Percentiles rank a stretch among this genome's conserved stretches.
Evolutionary conservation across 768 basidiomycete genomes (phyloP).

Genomic region (Kwoniella shandongensis): DNA sequence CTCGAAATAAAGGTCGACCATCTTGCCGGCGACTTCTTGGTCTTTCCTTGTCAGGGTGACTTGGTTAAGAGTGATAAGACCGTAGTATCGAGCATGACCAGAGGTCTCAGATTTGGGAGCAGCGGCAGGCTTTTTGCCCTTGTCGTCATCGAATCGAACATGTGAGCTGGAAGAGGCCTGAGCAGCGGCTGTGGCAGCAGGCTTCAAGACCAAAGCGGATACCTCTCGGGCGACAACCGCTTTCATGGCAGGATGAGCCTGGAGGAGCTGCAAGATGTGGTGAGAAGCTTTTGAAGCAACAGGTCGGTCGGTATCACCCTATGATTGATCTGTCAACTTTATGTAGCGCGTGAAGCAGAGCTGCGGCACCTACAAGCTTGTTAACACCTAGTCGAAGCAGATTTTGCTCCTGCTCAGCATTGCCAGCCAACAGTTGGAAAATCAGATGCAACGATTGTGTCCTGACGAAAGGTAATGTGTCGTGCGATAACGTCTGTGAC

Average conservation of each 20-base stretch:
- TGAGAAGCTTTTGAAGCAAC: constrained; percentile 88
- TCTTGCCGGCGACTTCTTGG: constrained; percentile 68
- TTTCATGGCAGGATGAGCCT: constrained; percentile 92
- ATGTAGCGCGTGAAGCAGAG: not conserved
- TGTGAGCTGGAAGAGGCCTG: constrained; percentile 46
- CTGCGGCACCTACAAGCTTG: constrained; percentile 69
- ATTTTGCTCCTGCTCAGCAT: constrained; percentile 98
- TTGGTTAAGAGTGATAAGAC: constrained; percentile 91
- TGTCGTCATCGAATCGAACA: constrained; percentile 56
- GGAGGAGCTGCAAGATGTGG: constrained; percentile 82
- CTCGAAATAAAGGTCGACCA: constrained; percentile 91
- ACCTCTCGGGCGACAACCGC: constrained; percentile 82
- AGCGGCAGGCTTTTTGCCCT: constrained; percentile 51
- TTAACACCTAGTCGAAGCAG: constrained; percentile 86
- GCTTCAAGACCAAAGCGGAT: constrained; percentile 71
- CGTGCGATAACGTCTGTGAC: constrained; percentile 70
- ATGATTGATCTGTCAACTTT: not conserved
- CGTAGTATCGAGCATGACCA: constrained; percentile 83
- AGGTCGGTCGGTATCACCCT: constrained; percentile 87
- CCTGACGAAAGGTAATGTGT: constrained; percentile 82
- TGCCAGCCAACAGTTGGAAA: constrained; percentile 75
- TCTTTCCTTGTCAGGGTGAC: constrained; percentile 70
- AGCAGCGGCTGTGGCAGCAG: constrained; percentile 55
- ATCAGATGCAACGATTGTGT: constrained; percentile 78
- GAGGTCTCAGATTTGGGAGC: constrained; percentile 35